These are phyloP conservation scores for Amborella trichopoda DNA, from an alignment of 164 flowering plant species.

Conservation along the genomic window DNA sequence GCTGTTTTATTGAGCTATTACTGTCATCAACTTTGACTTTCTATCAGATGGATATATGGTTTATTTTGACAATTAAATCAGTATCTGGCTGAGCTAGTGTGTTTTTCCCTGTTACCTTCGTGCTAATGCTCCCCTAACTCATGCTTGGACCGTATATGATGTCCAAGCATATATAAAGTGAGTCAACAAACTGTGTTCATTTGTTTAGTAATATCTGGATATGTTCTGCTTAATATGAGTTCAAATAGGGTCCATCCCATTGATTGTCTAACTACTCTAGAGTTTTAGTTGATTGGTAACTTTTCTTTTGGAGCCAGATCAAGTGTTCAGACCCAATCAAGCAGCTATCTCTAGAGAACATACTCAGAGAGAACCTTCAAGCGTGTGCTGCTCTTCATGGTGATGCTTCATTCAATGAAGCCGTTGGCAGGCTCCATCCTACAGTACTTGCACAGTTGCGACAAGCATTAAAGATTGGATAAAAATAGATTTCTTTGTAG, in stretches of 20 bases:
- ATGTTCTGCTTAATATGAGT: neutral
- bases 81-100: too few relatives aligned
- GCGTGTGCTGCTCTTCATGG: slow-evolving; percentile 86
- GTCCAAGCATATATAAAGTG: too few relatives aligned
- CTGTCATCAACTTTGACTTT: too few relatives aligned
- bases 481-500: slow-evolving; percentile 5
- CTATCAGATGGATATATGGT: too few relatives aligned
- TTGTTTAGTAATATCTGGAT: neutral
- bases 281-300: neutral
- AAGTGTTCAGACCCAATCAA: slow-evolving; percentile 73
- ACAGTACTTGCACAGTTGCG: slow-evolving; percentile 64
- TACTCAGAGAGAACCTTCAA: slow-evolving; percentile 76
- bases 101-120: too few relatives aligned
- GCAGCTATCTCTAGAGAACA: slow-evolving; percentile 56
- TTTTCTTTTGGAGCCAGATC: slow-evolving; percentile 29
- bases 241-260: slow-evolving; percentile 5
- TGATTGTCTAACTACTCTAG: neutral
- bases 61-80: too few relatives aligned
- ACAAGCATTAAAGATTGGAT: slow-evolving; percentile 71
- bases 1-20: too few relatives aligned
- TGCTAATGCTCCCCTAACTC: too few relatives aligned
- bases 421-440: slow-evolving; percentile 79
- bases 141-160: too few relatives aligned
- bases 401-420: slow-evolving; percentile 60
- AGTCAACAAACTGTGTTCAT: too few relatives aligned